Percentiles rank a stretch among this genome's conserved stretches.
Conservation (phyloP, 2,329 filamentous ascomycete genomes). For the Penicillium crustosum region DNA sequence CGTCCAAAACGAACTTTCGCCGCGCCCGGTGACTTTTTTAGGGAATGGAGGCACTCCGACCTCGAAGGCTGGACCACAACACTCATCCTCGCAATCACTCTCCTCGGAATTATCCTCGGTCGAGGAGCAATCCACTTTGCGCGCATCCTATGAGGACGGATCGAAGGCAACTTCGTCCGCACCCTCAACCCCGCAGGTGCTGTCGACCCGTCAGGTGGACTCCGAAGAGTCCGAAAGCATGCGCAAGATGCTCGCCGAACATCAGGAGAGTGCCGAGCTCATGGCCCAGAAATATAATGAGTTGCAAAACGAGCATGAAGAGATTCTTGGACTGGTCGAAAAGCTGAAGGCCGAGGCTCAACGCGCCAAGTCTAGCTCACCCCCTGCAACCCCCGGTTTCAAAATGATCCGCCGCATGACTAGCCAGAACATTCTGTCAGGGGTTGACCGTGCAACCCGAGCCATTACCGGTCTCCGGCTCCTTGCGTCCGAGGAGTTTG, state of each 20-base stretch:
- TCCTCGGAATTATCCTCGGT: constrained; percentile 91
- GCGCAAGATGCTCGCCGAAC: constrained; percentile 69
- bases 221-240: constrained; percentile 69
- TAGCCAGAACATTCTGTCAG: constrained; percentile 78
- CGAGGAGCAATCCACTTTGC: constrained; percentile 70
- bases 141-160: constrained; percentile 53
- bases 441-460: constrained; percentile 83
- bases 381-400: constrained; percentile 42
- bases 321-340: constrained; percentile 81
- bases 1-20: constrained; percentile 42
- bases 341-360: constrained; percentile 84
- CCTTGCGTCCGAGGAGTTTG: constrained; percentile 83
- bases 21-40: constrained; percentile 78
- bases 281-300: constrained; percentile 78
- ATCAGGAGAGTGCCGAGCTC: constrained; percentile 70
- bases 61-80: constrained; percentile 66
- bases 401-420: constrained; percentile 85
- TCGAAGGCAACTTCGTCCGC: constrained; percentile 46
- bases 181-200: constrained; percentile 23
- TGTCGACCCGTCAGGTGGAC: constrained; percentile 46
- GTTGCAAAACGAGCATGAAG: constrained; percentile 77
- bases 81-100: constrained; percentile 82
- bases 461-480: constrained; percentile 88
- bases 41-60: constrained; percentile 71
- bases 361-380: constrained; percentile 67